Evolutionary conservation across 1,284 basidiomycete genomes (phyloP).

Genomic region (Irpex sp.): DNA sequence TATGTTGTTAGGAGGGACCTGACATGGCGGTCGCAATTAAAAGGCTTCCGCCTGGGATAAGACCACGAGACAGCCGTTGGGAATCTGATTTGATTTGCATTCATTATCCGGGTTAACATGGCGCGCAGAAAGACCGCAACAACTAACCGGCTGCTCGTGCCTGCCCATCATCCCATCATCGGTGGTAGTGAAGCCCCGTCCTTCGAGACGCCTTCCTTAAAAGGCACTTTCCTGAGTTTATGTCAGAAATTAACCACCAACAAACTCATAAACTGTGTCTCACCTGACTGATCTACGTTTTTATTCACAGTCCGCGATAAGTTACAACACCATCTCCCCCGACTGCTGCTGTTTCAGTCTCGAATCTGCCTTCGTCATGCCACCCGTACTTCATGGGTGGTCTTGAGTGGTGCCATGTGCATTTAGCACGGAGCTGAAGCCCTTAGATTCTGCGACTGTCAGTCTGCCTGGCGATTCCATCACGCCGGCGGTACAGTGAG

Average conservation of each 20-base stretch:
- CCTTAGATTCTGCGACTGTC: too few relatives aligned
- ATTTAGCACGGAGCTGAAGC: neutral
- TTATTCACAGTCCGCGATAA: too few relatives aligned
- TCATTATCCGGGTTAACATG: neutral
- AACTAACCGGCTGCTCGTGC: neutral
- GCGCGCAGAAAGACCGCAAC: neutral
- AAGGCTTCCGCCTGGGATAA: neutral
- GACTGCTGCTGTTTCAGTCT: too few relatives aligned
- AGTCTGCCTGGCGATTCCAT: neutral
- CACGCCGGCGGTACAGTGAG: neutral
- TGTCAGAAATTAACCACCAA: neutral
- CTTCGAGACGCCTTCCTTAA: neutral
- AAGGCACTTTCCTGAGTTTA: neutral
- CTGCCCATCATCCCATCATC: conserved; percentile 9
- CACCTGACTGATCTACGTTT: too few relatives aligned
- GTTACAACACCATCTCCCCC: too few relatives aligned
- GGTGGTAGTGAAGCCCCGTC: conserved; percentile 1
- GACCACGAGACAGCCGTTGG: neutral
- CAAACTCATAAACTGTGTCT: too few relatives aligned
- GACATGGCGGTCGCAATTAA: neutral
- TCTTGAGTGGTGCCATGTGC: neutral
- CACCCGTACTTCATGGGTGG: too few relatives aligned
- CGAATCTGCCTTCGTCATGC: too few relatives aligned
- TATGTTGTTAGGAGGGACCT: neutral
- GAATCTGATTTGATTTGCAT: neutral